Evolutionary conservation across 371 early-diverging fungal genomes (phyloP).

Genomic region (Mortierella sp.): DNA sequence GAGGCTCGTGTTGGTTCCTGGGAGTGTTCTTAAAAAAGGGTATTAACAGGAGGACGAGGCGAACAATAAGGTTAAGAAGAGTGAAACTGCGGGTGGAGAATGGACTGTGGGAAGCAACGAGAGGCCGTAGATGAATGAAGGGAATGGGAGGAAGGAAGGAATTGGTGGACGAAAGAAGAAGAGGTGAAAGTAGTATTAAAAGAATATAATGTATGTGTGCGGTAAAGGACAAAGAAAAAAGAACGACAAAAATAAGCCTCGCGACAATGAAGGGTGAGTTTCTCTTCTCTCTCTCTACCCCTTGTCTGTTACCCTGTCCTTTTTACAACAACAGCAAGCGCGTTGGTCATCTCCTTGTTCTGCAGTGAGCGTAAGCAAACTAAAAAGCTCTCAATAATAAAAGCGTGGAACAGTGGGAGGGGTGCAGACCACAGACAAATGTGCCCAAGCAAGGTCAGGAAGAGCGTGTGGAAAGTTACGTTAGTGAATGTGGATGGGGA

Average conservation of each 20-base stretch:
- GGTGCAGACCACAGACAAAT: no score
- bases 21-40: background rate
- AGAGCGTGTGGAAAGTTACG: background rate
- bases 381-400: background rate
- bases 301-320: background rate
- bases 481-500: background rate
- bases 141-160: constrained; percentile 2
- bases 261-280: no score
- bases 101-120: background rate
- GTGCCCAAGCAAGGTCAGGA: background rate
- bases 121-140: background rate
- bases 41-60: background rate
- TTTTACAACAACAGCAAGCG: background rate
- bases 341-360: background rate
- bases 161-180: background rate
- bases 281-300: background rate
- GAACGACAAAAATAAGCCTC: background rate
- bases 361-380: background rate
- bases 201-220: background rate
- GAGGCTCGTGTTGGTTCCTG: background rate
- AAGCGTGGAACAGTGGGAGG: no score
- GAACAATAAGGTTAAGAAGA: background rate
- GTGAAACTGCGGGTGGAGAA: background rate
- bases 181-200: background rate
- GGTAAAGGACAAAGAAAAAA: background rate